Evolutionary conservation across 495 filamentous ascomycete genomes (phyloP), one percentile per base, ranked within the genome.

Genomic region (Xylaria curta): DNA sequence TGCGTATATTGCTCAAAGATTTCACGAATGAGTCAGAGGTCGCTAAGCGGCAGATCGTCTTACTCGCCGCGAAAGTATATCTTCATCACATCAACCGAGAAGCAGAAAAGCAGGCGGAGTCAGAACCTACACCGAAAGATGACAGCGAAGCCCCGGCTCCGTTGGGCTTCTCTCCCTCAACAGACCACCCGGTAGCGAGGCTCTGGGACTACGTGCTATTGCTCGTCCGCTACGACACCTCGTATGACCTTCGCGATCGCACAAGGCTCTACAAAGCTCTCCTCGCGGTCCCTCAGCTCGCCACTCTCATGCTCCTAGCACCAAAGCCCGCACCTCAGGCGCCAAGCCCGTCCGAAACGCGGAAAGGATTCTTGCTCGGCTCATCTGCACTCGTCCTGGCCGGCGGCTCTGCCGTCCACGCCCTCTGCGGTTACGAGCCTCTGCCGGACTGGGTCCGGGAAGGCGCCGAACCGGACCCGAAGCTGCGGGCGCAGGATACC

Each of bases 11-110:
- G 13, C 89, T 92, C 12, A 95, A 94, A 76, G 89, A 89, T 15
- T 99, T 97, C 74, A 85, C 89, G 2, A 89, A 92, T 69, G 96
- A 99, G 79, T 89, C 89, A 0, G 95, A 97, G 75, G 81, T 89
- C 21, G 94, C 92, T 31, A 97, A 97, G 78, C 86, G 93, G 54
- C 96, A 98, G 78, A 96, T 98, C 76, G 89, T 98, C 5, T 85
- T 98, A 4, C 85, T 99, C 4, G 96, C 93, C 17, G 95, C 97
- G 13, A 98, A 97, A 73, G 94, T 98, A 7, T 98, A 98, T 78
- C 87, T 98, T 4, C 93, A 97, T 76, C 87, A 97, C 77, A 82
- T 98, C 24, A 95, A 95, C 71, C 85, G 88, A 33, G 82, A 85
- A 44, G 78, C 75, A 17, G 76, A 83, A 44, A 73, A 82, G 38